A percentile compares a stretch with the other conserved stretches of the same genome.
phyloP scores from a whole-genome alignment of 2,329 filamentous ascomycete genomes.

The Hansfordia pulvinata region DNA sequence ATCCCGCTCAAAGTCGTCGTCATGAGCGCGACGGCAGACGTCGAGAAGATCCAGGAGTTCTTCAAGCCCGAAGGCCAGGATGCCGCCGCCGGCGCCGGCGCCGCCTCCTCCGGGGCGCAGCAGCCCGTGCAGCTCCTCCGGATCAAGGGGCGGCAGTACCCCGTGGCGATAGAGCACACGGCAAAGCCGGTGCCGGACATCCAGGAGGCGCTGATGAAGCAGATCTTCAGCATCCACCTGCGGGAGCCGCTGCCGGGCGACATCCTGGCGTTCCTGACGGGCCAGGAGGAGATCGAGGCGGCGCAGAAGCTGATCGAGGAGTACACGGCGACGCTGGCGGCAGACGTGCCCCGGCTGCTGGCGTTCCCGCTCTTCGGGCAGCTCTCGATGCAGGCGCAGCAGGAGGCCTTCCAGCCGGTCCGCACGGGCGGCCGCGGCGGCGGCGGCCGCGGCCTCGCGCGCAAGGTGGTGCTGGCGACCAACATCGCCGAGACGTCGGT shows the following conservation, averaged over 20 bases:
- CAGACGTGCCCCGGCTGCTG: slow-evolving; percentile 57
- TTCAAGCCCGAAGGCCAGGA: slow-evolving; percentile 31
- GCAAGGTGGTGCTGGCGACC: slow-evolving; percentile 84
- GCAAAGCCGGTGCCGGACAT: slow-evolving; percentile 65
- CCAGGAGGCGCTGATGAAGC: slow-evolving; percentile 66
- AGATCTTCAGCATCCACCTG: slow-evolving; percentile 74
- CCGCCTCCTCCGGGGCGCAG: neutral
- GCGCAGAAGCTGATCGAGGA: slow-evolving; percentile 72
- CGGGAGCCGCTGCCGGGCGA: slow-evolving; percentile 89
- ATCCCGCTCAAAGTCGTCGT: slow-evolving; percentile 76
- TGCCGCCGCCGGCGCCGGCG: slow-evolving; percentile 1
- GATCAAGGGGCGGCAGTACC: slow-evolving; percentile 78
- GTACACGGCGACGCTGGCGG: slow-evolving; percentile 57
- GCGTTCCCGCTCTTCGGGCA: slow-evolving; percentile 82
- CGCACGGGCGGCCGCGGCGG: too few species aligned
- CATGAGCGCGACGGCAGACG: slow-evolving; percentile 94
- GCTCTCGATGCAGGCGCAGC: slow-evolving; percentile 73
- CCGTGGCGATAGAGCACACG: slow-evolving; percentile 68
- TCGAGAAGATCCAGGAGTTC: slow-evolving; percentile 64
- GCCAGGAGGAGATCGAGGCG: slow-evolving; percentile 83
- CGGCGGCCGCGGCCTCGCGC: slow-evolving; percentile 56
- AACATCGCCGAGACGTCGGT: slow-evolving; percentile 99
- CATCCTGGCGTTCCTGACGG: slow-evolving; percentile 81
- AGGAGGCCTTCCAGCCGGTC: slow-evolving; percentile 69
- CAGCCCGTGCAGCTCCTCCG: slow-evolving; percentile 31